Evolutionary conservation across 2,329 filamentous ascomycete species (phyloP), one percentile per base, ranked within the genome.

Genomic region (Pseudogymnoascus sp.): DNA sequence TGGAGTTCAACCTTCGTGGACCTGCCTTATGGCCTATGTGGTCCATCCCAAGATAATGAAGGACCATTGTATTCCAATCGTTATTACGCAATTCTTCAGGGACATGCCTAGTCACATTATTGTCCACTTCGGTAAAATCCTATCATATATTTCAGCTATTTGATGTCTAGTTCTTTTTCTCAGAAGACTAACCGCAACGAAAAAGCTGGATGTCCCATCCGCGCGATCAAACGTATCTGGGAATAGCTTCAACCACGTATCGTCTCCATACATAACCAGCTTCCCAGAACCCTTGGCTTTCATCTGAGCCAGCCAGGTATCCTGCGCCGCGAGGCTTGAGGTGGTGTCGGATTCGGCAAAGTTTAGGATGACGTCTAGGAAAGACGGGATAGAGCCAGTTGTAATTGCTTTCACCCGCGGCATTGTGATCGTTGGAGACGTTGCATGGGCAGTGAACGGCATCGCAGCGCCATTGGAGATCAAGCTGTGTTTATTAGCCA

Each of bases 371-470:
- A 97, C 88, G 74, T 99, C 94, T 64, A 97, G 84, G 74, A 99
- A 99, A 1, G 93, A 97, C 2, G 94, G 94, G n/a, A 96, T 94
- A 1, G 93, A 97, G 64, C 94, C 94, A 1, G 94, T 97, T 0
- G 94, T 99, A 66, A 99, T 92, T 58, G 94, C 92, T 77, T 99
- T 99, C 70, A 99, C 87, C 65, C 93, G 87, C 42, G 94, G 94
- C 94, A 99, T 97, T 15, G 94, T 99, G 65, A 99, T 93, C 6
- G 94, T 99, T 1, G 94, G 94, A 60, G 95, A 92, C n/a, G 90
- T 89, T 15, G 94, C 94, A 81, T 96, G 89, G 35, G 93, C 93
- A 33, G 94, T 99, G 73, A 96, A 99, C 2, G 94, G 94, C 37
- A 97, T 80, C 5, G 94, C 95, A 63, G 82, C 82, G 63, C 93